Evolutionary conservation across 2,329 filamentous ascomycete genomes (phyloP).

Genomic region (Tolypocladium pustulatum): DNA sequence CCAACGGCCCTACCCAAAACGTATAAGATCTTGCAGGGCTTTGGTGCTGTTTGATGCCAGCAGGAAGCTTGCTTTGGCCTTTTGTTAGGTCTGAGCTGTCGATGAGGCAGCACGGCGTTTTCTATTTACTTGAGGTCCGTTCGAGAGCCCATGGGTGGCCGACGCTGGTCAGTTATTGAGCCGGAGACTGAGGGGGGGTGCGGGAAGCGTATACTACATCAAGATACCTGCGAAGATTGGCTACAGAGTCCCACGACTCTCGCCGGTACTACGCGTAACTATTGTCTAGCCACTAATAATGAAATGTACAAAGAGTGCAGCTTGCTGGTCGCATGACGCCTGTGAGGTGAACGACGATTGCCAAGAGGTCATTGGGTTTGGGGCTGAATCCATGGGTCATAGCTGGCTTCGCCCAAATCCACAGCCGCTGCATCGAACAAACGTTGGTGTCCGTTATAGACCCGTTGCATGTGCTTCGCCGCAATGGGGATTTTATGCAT

Average conservation of each 20-base stretch:
- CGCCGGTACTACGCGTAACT: not conserved
- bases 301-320: not conserved
- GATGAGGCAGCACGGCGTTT: not conserved
- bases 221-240: not conserved
- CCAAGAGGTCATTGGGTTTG: not conserved
- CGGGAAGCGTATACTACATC: not conserved
- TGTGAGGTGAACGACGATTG: not conserved
- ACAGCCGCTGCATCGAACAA: too few species aligned
- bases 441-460: not conserved
- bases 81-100: too few species aligned
- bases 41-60: not conserved
- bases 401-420: not conserved
- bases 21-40: constrained; percentile 1
- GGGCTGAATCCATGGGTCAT: too few species aligned
- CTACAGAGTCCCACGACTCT: not conserved
- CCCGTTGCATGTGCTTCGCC: not conserved
- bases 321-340: not conserved
- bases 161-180: not conserved
- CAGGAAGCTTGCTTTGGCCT: not conserved
- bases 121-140: not conserved
- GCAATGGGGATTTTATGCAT: not conserved
- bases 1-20: constrained; percentile 7
- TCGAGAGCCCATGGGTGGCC: not conserved
- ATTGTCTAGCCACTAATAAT: not conserved
- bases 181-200: not conserved